Evolutionary conservation across 345 rosid species (phyloP).

Genomic region (Cardiospermum halicacabum): DNA sequence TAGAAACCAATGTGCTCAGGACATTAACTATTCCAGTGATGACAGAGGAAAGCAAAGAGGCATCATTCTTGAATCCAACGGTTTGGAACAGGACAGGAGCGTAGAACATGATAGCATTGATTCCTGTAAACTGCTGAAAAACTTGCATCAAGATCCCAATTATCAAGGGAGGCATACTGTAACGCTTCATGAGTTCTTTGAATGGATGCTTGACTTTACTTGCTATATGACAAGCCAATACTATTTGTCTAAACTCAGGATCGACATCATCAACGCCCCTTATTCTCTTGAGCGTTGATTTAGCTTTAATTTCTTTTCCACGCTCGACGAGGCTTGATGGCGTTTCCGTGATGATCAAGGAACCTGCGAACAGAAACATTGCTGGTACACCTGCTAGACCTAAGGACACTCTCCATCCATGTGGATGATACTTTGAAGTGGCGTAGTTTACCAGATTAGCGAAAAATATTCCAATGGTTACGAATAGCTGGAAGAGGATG

Average conservation of each 20-base stretch:
- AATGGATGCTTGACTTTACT: slow-evolving; percentile 36
- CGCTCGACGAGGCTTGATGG: slow-evolving; percentile 59
- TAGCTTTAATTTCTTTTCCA: slow-evolving; percentile 24
- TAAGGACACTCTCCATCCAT: slow-evolving; percentile 53
- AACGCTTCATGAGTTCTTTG: slow-evolving; percentile 30
- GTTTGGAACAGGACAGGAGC: slow-evolving; percentile 36
- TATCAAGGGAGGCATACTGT: slow-evolving; percentile 49
- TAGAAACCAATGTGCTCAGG: slow-evolving; percentile 29
- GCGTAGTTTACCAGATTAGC: slow-evolving; percentile 51
- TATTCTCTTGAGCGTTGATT: slow-evolving; percentile 35
- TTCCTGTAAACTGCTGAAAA: slow-evolving; percentile 65
- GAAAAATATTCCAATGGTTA: slow-evolving; percentile 48
- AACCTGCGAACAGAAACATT: slow-evolving; percentile 39
- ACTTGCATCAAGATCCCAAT: slow-evolving; percentile 47
- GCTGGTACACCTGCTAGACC: slow-evolving; percentile 55
- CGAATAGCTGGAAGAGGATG: slow-evolving; percentile 48
- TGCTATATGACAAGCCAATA: slow-evolving; percentile 36
- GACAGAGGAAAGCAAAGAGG: slow-evolving; percentile 26
- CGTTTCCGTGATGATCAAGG: slow-evolving; percentile 46
- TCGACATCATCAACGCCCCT: slow-evolving; percentile 49
- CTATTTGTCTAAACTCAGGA: slow-evolving; percentile 35
- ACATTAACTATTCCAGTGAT: slow-evolving; percentile 31
- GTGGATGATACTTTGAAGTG: slow-evolving; percentile 33
- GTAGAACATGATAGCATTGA: slow-evolving; percentile 47
- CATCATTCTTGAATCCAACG: slow-evolving; percentile 28